phyloP scores from a whole-genome alignment of 2,329 filamentous ascomycete genomes.

The Hypoxylon sp. region DNA sequence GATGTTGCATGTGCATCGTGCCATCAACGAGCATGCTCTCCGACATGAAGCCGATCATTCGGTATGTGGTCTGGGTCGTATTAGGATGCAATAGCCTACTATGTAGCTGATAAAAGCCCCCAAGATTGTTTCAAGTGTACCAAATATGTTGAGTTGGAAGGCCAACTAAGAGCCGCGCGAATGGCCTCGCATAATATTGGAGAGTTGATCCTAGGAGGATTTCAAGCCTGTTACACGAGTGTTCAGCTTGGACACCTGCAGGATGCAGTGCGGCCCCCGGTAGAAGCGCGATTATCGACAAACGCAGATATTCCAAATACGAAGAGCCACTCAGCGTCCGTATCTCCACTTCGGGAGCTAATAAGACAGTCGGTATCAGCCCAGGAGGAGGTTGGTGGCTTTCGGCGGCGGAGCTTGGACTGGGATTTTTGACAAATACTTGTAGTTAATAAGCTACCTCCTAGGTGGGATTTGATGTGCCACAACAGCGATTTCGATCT shows the following conservation, averaged over 20 bases:
- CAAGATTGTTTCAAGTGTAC: slow-evolving; percentile 5
- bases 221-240: slow-evolving; percentile 25
- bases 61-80: slow-evolving; percentile 13
- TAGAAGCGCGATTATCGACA: slow-evolving; percentile 30
- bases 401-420: slow-evolving; percentile 37
- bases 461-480: slow-evolving; percentile 16
- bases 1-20: slow-evolving; percentile 15
- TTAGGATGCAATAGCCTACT: slow-evolving; percentile 1
- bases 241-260: slow-evolving; percentile 20
- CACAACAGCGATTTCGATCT: slow-evolving; percentile 19
- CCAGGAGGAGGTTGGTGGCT: slow-evolving; percentile 26
- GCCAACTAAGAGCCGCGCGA: slow-evolving; percentile 8
- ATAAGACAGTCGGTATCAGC: slow-evolving; percentile 15
- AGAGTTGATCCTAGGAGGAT: slow-evolving; percentile 21
- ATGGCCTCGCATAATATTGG: slow-evolving; percentile 11
- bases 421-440: slow-evolving; percentile 45
- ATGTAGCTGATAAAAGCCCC: neutral
- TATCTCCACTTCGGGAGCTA: slow-evolving; percentile 39
- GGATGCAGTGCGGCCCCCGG: slow-evolving; percentile 16
- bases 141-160: slow-evolving; percentile 7
- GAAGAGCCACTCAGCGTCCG: slow-evolving; percentile 43
- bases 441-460: neutral
- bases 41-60: slow-evolving; percentile 23
- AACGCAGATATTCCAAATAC: slow-evolving; percentile 49
- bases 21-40: slow-evolving; percentile 7